Evolutionary conservation across 257 asterid genomes (phyloP), one percentile per base, ranked within the genome.

Genomic region (Scutellaria baicalensis): DNA sequence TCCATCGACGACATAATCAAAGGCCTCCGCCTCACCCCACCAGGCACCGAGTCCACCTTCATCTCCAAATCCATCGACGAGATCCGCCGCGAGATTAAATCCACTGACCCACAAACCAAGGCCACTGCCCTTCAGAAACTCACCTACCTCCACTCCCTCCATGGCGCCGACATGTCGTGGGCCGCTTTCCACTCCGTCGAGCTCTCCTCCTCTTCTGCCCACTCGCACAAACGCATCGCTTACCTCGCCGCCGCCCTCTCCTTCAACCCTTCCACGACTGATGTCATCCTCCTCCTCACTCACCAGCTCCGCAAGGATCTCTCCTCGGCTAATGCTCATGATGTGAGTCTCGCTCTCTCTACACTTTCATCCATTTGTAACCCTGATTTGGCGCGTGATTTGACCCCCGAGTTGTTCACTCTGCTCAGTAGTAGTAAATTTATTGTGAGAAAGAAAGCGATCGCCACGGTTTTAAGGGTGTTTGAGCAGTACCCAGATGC

Each of bases 271-370:
- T 62, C 83, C 16, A 82, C 93, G 57, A 88, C 98, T 47, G 92
- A 88, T 13, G 97, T 93, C 55, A 82, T 93, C 74, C 95, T 93
- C n/a, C 88, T 93, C 52, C 90, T 93, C 43, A 90, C 97, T 16
- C 90, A 93, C 73, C 98, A 90, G 90, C 92, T 90, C 63, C 89
- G 97, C 57, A 90, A 93, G 83, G 98, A 93, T 85, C 84, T 93
- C 0, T 75, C 85, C 3, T 86, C 98, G 0, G 7, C 81, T 35
- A 93, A 85, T 64, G 78, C 60, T 0, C 90, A 85, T 8, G 98
- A 93, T 73, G 95, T 84, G 63, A 79, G 96, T 79, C 80, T 93
- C 42, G 98, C 97, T 18, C 84, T 93, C 8, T 85, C 84, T 18
- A 81, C 92, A 21, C 73, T 93, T 27, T 84, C 87, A 5, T 79